Conservation (phyloP, 371 early-diverging fungal species). For the Basidiobolus meristosporus region DNA sequence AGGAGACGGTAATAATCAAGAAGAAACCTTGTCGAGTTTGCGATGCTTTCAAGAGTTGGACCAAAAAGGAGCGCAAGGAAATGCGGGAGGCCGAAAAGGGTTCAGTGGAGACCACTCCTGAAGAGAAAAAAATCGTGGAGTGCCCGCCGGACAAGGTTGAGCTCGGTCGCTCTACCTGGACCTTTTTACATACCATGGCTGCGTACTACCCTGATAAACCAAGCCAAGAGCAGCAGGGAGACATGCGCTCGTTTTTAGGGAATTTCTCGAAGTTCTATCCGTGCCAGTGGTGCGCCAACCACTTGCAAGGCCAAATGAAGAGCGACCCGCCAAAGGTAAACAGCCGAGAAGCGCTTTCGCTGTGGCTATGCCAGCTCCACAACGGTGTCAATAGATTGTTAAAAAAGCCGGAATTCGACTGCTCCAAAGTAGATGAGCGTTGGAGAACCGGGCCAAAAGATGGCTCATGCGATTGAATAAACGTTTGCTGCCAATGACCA, state of each 20-base stretch:
- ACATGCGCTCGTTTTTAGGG: conserved; percentile 44
- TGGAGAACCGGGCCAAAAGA: conserved; percentile 78
- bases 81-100: conserved; percentile 4
- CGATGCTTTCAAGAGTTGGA: background rate
- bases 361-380: conserved; percentile 92
- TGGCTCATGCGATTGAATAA: conserved; percentile 49
- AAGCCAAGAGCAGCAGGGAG: conserved; percentile 45
- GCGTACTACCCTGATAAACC: conserved; percentile 92
- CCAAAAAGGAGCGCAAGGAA: background rate
- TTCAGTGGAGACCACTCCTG: background rate
- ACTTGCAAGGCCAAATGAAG: conserved; percentile 50
- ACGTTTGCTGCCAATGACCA: no score
- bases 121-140: no score
- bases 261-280: conserved; percentile 89
- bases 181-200: conserved; percentile 95
- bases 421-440: conserved; percentile 76
- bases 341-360: conserved; percentile 41
- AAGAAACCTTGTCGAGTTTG: background rate
- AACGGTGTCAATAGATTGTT: conserved; percentile 91
- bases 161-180: conserved; percentile 93
- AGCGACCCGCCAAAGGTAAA: conserved; percentile 70
- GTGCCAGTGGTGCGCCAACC: conserved; percentile 81
- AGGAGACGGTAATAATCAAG: no score
- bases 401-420: conserved; percentile 87
- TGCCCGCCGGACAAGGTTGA: conserved; percentile 80